A percentile compares a stretch with the other conserved stretches of the same genome.
Conservation (phyloP, 257 asterid species). For the Plectranthus barbatus region DNA sequence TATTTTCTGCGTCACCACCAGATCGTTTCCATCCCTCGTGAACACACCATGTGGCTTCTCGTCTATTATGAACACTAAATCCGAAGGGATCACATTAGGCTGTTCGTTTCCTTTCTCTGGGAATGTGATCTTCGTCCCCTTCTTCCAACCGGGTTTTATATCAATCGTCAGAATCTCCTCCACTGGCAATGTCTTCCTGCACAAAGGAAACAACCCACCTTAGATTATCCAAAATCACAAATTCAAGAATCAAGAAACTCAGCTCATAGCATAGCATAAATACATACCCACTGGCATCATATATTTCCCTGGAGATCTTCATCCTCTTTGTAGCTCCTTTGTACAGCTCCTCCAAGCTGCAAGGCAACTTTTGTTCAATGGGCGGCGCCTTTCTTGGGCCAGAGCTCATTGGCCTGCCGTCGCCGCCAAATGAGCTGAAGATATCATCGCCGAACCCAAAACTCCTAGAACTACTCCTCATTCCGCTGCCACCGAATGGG, state of each 20-base stretch:
- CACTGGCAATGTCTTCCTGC: slow-evolving; percentile 66
- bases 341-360: slow-evolving; percentile 75
- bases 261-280: not conserved
- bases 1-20: slow-evolving; percentile 44
- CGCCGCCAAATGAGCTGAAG: slow-evolving; percentile 70
- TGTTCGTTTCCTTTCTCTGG: slow-evolving; percentile 85
- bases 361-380: slow-evolving; percentile 58
- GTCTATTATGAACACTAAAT: slow-evolving; percentile 68
- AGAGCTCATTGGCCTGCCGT: slow-evolving; percentile 39
- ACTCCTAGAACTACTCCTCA: slow-evolving; percentile 51
- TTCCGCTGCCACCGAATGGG: slow-evolving; percentile 61
- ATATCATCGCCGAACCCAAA: slow-evolving; percentile 68
- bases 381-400: slow-evolving; percentile 68
- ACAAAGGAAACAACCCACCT: slow-evolving; percentile 2
- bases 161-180: slow-evolving; percentile 69
- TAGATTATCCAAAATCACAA: not conserved
- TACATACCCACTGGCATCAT: slow-evolving; percentile 82
- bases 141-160: slow-evolving; percentile 89
- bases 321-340: slow-evolving; percentile 87
- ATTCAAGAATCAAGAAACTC: too few species aligned
- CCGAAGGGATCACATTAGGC: slow-evolving; percentile 64
- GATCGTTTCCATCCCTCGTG: slow-evolving; percentile 76
- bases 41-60: slow-evolving; percentile 73
- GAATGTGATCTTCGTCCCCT: slow-evolving; percentile 93
- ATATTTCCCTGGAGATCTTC: slow-evolving; percentile 83